phyloP scores from a whole-genome alignment of 345 rosid species.

The Camelina laxa region DNA sequence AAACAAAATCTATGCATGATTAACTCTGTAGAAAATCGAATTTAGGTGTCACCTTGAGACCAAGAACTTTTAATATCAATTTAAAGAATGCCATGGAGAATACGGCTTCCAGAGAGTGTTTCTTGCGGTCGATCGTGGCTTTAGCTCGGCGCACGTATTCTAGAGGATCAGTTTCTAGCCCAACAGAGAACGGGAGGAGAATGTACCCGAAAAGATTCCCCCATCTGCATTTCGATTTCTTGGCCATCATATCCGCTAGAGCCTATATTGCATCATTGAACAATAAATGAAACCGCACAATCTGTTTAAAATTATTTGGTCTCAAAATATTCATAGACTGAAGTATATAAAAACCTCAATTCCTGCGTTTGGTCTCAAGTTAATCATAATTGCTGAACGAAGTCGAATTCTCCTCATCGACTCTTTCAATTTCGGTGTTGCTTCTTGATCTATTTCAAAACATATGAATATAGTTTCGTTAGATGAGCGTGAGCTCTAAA shows the following conservation, averaged over 20 bases:
- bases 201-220: slow-evolving; percentile 64
- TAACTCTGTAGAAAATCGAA: background rate
- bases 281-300: background rate
- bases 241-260: slow-evolving; percentile 65
- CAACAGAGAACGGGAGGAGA: slow-evolving; percentile 54
- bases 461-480: slow-evolving; percentile 28
- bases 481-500: background rate
- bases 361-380: slow-evolving; percentile 61
- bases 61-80: slow-evolving; percentile 44
- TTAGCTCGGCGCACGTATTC: slow-evolving; percentile 58
- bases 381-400: slow-evolving; percentile 57
- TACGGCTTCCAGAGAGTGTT: slow-evolving; percentile 61
- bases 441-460: slow-evolving; percentile 39
- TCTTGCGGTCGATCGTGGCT: slow-evolving; percentile 57
- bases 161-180: slow-evolving; percentile 53
- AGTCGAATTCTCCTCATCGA: slow-evolving; percentile 50
- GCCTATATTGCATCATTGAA: slow-evolving; percentile 45
- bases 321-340: slow-evolving; percentile 9
- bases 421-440: slow-evolving; percentile 31
- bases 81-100: slow-evolving; percentile 50
- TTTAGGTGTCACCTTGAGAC: slow-evolving; percentile 46
- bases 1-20: slow-evolving; percentile 17
- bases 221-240: slow-evolving; percentile 54
- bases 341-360: slow-evolving; percentile 51
- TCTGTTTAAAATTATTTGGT: background rate